Evolutionary conservation across 192 early-diverging fungal genomes (phyloP).

Genomic region (Rhizophagus prolifer): DNA sequence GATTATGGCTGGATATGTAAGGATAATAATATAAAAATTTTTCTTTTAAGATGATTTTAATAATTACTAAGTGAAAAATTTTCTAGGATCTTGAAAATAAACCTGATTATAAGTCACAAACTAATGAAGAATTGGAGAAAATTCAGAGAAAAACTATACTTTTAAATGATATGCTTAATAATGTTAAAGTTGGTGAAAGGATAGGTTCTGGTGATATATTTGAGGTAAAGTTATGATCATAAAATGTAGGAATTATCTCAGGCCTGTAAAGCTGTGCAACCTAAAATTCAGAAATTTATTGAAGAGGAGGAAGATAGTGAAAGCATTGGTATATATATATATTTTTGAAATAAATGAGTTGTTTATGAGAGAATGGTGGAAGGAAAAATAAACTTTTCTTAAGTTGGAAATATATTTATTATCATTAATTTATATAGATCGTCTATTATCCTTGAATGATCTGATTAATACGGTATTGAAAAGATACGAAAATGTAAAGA

Average conservation of each 20-base stretch:
- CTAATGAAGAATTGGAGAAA: slow-evolving; percentile 74
- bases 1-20: slow-evolving; percentile 93
- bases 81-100: slow-evolving; percentile 56
- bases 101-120: slow-evolving; percentile 85
- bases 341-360: too few species aligned
- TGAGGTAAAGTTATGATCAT: slow-evolving; percentile 34
- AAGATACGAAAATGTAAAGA: slow-evolving; percentile 62
- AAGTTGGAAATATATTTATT: too few species aligned
- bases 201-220: slow-evolving; percentile 51
- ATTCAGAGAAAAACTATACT: slow-evolving; percentile 75
- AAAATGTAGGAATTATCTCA: slow-evolving; percentile 68
- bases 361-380: too few species aligned
- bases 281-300: slow-evolving; percentile 73
- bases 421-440: too few species aligned
- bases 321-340: slow-evolving; percentile 60
- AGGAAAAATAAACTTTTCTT: too few species aligned
- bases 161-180: slow-evolving; percentile 80
- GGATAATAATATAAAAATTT: slow-evolving; percentile 41
- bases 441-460: slow-evolving; percentile 70
- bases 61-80: neutral
- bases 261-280: slow-evolving; percentile 67
- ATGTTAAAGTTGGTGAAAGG: slow-evolving; percentile 58
- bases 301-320: slow-evolving; percentile 72
- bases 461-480: slow-evolving; percentile 75
- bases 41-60: slow-evolving; percentile 15